Evolutionary conservation across 345 rosid genomes (phyloP).

Genomic region (Ricinus communis): DNA sequence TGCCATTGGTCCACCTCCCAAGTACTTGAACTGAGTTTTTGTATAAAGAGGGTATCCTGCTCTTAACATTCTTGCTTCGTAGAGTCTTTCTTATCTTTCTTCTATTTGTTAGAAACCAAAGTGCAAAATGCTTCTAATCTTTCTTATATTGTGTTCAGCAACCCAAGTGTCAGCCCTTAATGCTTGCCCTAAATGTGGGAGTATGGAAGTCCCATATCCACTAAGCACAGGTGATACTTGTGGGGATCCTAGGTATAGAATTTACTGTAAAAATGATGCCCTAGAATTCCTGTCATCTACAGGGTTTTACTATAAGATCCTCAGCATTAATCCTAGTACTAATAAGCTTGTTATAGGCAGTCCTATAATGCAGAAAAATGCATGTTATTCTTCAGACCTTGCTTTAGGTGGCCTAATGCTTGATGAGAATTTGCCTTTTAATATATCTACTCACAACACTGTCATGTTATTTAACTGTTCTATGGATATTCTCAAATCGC

Average conservation of each 20-base stretch:
- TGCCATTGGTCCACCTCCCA: too few species aligned
- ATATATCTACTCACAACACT: slow-evolving; percentile 57
- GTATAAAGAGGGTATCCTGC: slow-evolving; percentile 26
- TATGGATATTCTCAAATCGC: slow-evolving; percentile 37
- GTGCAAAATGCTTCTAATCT: slow-evolving; percentile 25
- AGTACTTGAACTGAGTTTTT: slow-evolving; percentile 11
- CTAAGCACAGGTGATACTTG: slow-evolving; percentile 49
- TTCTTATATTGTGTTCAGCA: slow-evolving; percentile 23
- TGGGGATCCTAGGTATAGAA: slow-evolving; percentile 49
- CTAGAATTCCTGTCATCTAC: slow-evolving; percentile 43
- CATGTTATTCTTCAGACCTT: slow-evolving; percentile 53
- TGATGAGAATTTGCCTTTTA: slow-evolving; percentile 49
- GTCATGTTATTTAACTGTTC: slow-evolving; percentile 62
- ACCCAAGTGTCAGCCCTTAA: slow-evolving; percentile 28
- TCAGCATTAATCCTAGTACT: slow-evolving; percentile 39
- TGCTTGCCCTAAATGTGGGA: slow-evolving; percentile 56
- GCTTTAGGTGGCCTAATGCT: slow-evolving; percentile 44
- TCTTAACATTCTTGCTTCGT: background rate
- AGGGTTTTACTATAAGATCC: slow-evolving; percentile 41
- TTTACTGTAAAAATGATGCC: slow-evolving; percentile 42
- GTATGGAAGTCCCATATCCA: slow-evolving; percentile 51
- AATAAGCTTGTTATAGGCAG: slow-evolving; percentile 47
- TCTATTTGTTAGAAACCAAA: background rate
- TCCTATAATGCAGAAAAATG: slow-evolving; percentile 30
- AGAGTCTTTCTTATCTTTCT: background rate